Conservation (phyloP, 2,329 filamentous ascomycete genomes). For the Botryotinia globosa region DNA sequence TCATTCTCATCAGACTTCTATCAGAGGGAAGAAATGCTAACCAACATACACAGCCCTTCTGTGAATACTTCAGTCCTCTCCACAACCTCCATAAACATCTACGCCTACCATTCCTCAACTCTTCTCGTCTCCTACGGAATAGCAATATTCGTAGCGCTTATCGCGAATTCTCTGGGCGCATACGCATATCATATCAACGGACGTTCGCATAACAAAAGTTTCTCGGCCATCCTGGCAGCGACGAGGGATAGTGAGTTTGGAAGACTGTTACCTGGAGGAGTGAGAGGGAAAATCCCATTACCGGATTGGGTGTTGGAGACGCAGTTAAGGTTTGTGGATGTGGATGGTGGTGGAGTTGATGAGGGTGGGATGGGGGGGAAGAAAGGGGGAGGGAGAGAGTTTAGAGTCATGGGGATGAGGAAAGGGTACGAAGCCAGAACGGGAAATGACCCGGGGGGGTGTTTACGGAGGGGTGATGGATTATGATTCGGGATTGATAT, state of each 20-base stretch:
- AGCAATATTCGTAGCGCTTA: constrained; percentile 22
- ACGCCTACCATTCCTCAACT: constrained; percentile 23
- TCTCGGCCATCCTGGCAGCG: constrained; percentile 27
- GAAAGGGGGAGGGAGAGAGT: constrained; percentile 50
- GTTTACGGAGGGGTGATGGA: background rate
- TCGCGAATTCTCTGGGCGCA: constrained; percentile 23
- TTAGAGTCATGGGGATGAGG: constrained; percentile 56
- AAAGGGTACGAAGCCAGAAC: constrained; percentile 62
- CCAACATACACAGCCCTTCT: background rate
- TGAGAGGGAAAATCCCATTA: constrained; percentile 6
- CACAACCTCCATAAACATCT: constrained; percentile 20
- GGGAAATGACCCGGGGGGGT: constrained; percentile 53
- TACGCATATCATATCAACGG: constrained; percentile 27
- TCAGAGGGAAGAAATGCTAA: background rate
- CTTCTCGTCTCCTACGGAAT: constrained; percentile 25
- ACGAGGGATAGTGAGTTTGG: constrained; percentile 23
- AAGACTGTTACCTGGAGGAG: background rate
- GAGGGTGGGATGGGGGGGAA: constrained; percentile 67
- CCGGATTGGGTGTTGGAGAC: background rate
- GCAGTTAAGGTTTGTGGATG: constrained; percentile 10
- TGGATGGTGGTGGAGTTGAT: constrained; percentile 47
- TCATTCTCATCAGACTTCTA: background rate
- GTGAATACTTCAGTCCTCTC: background rate
- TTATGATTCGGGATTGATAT: background rate
- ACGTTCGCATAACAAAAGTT: constrained; percentile 24